Evolutionary conservation across 164 flowering plant genomes (phyloP), one percentile per base, ranked within the genome.

Genomic region (Stephania japonica): DNA sequence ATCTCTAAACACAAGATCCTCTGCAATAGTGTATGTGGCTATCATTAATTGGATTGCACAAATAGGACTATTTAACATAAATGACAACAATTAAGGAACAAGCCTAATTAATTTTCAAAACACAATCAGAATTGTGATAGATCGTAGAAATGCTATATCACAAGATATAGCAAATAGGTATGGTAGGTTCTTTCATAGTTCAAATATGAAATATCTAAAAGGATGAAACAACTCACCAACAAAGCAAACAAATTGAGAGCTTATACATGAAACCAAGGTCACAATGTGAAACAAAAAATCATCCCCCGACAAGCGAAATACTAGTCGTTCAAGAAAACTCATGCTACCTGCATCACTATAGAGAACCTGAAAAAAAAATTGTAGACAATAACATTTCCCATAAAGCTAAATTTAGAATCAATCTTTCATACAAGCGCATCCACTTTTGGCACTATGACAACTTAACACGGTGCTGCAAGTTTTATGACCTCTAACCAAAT

Each of bases 1-100:
- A 83, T 85, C 88, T 78, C 88, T 81, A 69, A 43, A 77, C 64
- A 86, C 78, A 71, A 89, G 85, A 79, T 85, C 87, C 75, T 87
- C 97, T 88, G 88, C 82, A 79, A 49, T 19, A 70, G 74, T 13
- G 78, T 21, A 72, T 13, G 64, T 19, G 73, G 5, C 73, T 72
- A 72, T 63, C n/a, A 59, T 41, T 21, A n/a, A 74, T 49, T 3
- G 18, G 56, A 49, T 10, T 10, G 56, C 18, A 16, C 4, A 56
- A 6, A 5, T 56, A n/a, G 63, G 23, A n/a, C 18, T 10, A 23
- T 16, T 56, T 56, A 47, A 11, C 21, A 19, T 10, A 56, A 56
- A 56, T 10, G n/a, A 56, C 6, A 26, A 38, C 21, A 12, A 23
- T 49, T 7, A 44, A 21, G 41, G 73, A n/a, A 25, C 49, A 50